Evolutionary conservation across 1,139 yeast genomes (phyloP), one percentile per base, ranked within the genome.

Genomic region (Protomyces inundatus): DNA sequence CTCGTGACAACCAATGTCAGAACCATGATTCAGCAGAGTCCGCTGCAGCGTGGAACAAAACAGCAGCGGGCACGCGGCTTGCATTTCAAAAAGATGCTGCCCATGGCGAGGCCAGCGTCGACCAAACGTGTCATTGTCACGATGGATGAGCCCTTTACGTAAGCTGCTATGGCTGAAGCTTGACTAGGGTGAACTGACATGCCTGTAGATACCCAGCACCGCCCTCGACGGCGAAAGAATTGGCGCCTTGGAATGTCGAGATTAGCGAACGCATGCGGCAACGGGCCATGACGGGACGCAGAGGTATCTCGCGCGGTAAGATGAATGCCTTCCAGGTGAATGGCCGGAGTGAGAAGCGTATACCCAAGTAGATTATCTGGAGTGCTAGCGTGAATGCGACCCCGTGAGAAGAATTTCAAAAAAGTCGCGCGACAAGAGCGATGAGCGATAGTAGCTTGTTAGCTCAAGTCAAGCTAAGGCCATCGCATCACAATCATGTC

Each of bases 351-450:
- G 48, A 42, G 37, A 50, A 50, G 54, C 54, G 37, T 34, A 10
- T 50, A 4, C 23, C 54, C 35, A 34, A 33, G 37, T n/a, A 50
- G 37, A 50, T 7, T 14, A 14, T 12, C 12, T 3, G 54, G 16
- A 40, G 54, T 34, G 50, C 50, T 30, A 56, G 65, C 37, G 65
- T 59, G 37, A 61, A 61, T 59, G 65, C 91, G 65, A 91, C 23
- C 1, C 23, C 23, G 23, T 23, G 23, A 23, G 23, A 23, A 23
- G 23, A 23, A 23, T 23, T 23, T 23, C 23, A 23, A 23, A 23
- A 23, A 23, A 23, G 23, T 23, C 23, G 23, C 23, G 23, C 23
- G 23, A 23, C 23, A 23, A 23, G 23, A 23, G 23, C 23, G 23
- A 23, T 23, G 2, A 2, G 23, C 1, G 2, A 23, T n/a, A 23